Base-by-base conservation (phyloP, 305 asterid species). In the Euphrasia arctica region DNA sequence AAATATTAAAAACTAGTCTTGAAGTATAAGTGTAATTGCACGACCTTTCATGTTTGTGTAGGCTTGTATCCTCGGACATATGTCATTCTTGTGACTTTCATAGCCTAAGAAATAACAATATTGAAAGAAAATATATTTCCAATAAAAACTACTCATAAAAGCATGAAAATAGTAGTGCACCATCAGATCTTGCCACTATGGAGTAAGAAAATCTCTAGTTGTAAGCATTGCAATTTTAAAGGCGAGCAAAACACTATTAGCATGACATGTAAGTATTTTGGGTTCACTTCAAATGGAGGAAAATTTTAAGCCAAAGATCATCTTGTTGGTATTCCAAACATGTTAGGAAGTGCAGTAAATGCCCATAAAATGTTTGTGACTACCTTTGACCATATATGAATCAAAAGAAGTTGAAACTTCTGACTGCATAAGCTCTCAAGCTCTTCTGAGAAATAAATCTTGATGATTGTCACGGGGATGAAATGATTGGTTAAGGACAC, bases 1-100 rank as follows among this genome's bases (percentile, higher is more conserved):
- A 14, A 29, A 25, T 27, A 57, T 39, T 58, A n/a, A 42, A 25
- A 48, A 29, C 59, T 27, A 58, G 39, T 8, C 28, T 50, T 31
- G 49, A 15, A 58, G 42, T 43, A 57, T 45, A 29, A 66, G 64
- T 14, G 32, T 28, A 70, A 7, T 48, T 22, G 39, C 62, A 51
- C 28, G 43, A 25, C 47, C 45, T 54, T 70, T 70, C n/a, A 27
- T 10, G 55, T 45, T 62, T 36, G 9, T 31, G n/a, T 39, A 39
- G 45, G 45, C 45, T 39, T 39, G 45, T 39, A 6, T 9, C 3
- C 45, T 39, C 3, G 1, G 9, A 39, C 3, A 2, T 10, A 39
- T 39, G 45, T 9, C 45, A 39, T 39, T 25, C 7, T 8, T 8
- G 45, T 39, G 45, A 39, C 45, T 39, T 39, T 8, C 45, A 39